phyloP scores from a whole-genome alignment of 1,284 basidiomycete species.

The Ganoderma lingzhi region DNA sequence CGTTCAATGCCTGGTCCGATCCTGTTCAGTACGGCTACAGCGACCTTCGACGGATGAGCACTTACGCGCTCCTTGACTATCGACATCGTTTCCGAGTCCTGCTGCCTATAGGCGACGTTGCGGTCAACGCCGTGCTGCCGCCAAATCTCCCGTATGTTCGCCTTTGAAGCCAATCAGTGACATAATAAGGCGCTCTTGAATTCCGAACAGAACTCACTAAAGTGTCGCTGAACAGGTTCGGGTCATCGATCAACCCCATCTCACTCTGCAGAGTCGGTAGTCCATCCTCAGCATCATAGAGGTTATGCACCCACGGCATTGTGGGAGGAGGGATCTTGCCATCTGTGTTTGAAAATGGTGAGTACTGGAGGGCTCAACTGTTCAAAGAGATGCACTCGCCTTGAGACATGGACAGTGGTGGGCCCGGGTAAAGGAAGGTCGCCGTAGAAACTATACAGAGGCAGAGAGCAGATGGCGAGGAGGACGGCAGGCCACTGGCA shows the following conservation, averaged over 20 bases:
- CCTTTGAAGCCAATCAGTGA: not conserved
- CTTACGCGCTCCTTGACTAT: not conserved
- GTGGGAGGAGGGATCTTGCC: not conserved
- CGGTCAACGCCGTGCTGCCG: slow-evolving; percentile 7
- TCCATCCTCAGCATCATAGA: not conserved
- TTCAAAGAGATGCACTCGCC: not conserved
- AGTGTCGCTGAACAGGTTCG: not conserved
- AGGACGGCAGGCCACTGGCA: too few species aligned
- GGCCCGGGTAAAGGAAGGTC: too few species aligned
- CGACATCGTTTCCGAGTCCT: slow-evolving; percentile 6
- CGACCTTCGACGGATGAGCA: too few species aligned
- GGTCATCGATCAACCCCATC: not conserved
- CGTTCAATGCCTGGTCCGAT: not conserved
- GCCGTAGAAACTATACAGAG: not conserved
- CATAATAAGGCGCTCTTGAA: not conserved
- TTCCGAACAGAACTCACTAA: not conserved
- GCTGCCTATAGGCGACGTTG: slow-evolving; percentile 1
- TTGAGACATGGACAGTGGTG: not conserved
- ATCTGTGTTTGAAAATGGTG: not conserved
- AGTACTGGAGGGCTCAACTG: not conserved
- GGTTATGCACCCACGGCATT: not conserved
- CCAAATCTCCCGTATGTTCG: slow-evolving; percentile 12
- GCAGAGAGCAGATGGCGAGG: too few species aligned
- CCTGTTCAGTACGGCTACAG: too few species aligned
- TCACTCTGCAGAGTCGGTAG: not conserved